Percentiles rank a stretch among this genome's conserved stretches.
phyloP scores from a whole-genome alignment of 2,329 filamentous ascomycete genomes.

The Diaporthe sp. region DNA sequence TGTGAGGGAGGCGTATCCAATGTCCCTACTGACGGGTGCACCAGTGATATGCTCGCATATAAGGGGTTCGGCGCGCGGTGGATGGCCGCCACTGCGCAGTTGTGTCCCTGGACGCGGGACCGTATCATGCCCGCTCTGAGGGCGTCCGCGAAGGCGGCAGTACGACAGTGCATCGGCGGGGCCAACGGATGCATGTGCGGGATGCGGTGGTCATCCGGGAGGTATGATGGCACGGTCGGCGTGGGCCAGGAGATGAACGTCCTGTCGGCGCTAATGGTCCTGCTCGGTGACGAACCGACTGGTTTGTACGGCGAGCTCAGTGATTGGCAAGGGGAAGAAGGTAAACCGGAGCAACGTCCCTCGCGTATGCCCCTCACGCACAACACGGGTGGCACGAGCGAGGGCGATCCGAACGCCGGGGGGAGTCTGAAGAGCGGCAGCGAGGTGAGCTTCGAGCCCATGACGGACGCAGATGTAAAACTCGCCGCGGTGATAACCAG shows the following conservation, averaged over 20 bases:
- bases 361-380: conserved; percentile 56
- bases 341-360: background rate
- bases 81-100: conserved; percentile 61
- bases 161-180: conserved; percentile 62
- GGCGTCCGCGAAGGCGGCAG: conserved; percentile 62
- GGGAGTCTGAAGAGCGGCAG: conserved; percentile 41
- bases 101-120: conserved; percentile 62
- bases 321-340: background rate
- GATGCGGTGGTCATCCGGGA: conserved; percentile 57
- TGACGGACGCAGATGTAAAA: conserved; percentile 60
- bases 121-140: conserved; percentile 59
- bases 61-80: conserved; percentile 68
- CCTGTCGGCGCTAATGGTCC: conserved; percentile 56
- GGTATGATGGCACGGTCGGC: conserved; percentile 55
- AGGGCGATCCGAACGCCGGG: conserved; percentile 56
- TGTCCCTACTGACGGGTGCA: conserved; percentile 57
- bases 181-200: conserved; percentile 60
- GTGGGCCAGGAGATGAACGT: conserved; percentile 63
- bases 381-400: conserved; percentile 62
- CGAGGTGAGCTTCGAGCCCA: conserved; percentile 49
- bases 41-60: conserved; percentile 69
- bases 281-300: conserved; percentile 46
- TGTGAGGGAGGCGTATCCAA: conserved; percentile 59
- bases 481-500: conserved; percentile 62
- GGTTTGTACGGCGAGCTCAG: background rate